phyloP scores from a whole-genome alignment of 768 basidiomycete genomes.

The Dioszegia aurantiaca region DNA sequence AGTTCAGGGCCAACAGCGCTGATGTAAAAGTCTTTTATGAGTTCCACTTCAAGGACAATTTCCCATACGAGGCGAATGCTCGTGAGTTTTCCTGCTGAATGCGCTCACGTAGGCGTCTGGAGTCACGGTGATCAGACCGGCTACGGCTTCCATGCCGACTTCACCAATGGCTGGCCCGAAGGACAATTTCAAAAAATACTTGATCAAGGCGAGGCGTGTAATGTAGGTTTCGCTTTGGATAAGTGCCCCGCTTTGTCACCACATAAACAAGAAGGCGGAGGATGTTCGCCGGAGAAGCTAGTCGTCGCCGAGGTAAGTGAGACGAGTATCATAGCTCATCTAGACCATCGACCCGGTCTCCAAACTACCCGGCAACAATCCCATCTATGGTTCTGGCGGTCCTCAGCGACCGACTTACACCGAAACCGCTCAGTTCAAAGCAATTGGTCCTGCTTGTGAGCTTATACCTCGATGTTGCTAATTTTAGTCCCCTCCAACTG shows the following conservation, averaged over 20 bases:
- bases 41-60: slow-evolving; percentile 43
- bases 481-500: slow-evolving; percentile 2
- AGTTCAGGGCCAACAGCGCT: too few species aligned
- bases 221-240: slow-evolving; percentile 44
- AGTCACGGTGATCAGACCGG: slow-evolving; percentile 34
- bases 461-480: slow-evolving; percentile 16
- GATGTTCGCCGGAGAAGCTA: slow-evolving; percentile 36
- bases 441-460: too few species aligned
- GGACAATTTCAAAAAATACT: too few species aligned
- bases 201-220: slow-evolving; percentile 45
- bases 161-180: slow-evolving; percentile 36
- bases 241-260: slow-evolving; percentile 50
- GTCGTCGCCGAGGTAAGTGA: slow-evolving; percentile 33
- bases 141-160: slow-evolving; percentile 39
- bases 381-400: slow-evolving; percentile 20
- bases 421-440: slow-evolving; percentile 14
- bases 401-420: slow-evolving; percentile 21
- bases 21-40: too few species aligned
- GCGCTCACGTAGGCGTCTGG: slow-evolving; percentile 43
- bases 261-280: slow-evolving; percentile 39
- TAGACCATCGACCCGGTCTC: slow-evolving; percentile 13
- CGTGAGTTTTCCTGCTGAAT: too few species aligned
- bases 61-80: slow-evolving; percentile 53
- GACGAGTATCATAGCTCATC: slow-evolving; percentile 38
- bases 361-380: slow-evolving; percentile 39